Evolutionary conservation across 257 asterid species (phyloP).

Genomic region (Nicotiana benthamiana): DNA sequence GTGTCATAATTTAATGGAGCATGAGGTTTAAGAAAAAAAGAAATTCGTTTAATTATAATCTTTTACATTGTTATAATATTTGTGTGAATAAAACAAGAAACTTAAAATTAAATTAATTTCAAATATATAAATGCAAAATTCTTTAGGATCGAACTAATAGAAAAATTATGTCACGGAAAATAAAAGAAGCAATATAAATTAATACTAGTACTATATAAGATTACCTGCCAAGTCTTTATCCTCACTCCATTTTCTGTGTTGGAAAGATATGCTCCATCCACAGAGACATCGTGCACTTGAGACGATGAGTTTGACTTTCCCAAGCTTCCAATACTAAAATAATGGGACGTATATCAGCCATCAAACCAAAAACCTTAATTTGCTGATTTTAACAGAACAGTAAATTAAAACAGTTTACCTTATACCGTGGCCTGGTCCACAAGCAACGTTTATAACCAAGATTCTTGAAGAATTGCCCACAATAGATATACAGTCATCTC

Average conservation of each 20-base stretch:
- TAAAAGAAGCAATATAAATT: too few relatives aligned
- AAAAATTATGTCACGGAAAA: rapidly evolving
- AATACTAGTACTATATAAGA: background rate
- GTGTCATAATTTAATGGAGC: too few relatives aligned
- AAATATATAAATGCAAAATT: too few relatives aligned
- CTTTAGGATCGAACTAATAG: too few relatives aligned
- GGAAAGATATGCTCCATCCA: slow-evolving; percentile 40
- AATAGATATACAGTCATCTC: slow-evolving; percentile 92
- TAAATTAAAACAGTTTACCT: slow-evolving; percentile 37
- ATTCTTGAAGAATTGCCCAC: slow-evolving; percentile 66
- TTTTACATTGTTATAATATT: too few relatives aligned
- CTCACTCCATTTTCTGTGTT: slow-evolving; percentile 63
- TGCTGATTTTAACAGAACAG: background rate
- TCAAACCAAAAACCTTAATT: background rate
- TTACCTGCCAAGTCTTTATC: slow-evolving; percentile 95
- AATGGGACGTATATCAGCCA: background rate
- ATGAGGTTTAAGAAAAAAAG: too few relatives aligned
- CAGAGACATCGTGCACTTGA: slow-evolving; percentile 48
- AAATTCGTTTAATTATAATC: too few relatives aligned
- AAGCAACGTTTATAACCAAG: slow-evolving; percentile 33
- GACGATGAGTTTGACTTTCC: slow-evolving; percentile 48
- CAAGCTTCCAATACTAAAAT: slow-evolving; percentile 76
- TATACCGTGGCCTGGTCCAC: slow-evolving; percentile 82
- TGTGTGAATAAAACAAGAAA: too few relatives aligned
- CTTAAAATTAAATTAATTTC: too few relatives aligned